Base-by-base conservation (phyloP, 2,329 filamentous ascomycete genomes). In the Colletotrichum coccodes region DNA sequence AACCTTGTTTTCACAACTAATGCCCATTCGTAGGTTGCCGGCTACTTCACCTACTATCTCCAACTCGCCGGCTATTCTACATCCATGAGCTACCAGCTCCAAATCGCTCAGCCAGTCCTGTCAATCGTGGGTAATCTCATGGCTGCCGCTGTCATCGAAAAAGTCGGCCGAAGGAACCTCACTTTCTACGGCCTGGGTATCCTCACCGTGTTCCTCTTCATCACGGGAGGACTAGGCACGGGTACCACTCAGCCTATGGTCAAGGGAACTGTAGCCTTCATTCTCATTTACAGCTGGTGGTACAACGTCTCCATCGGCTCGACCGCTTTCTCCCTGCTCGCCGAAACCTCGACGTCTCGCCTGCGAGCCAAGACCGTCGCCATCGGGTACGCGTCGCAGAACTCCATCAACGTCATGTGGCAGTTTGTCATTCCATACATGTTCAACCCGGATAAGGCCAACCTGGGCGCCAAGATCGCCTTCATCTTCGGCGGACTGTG, bases 291-390 rank as follows among this genome's bases (percentile, higher is more conserved):
- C 71, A 76, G 75, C 71, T 82, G 76, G 71, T 74, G 76, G 62
- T 83, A 82, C 65, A 78, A 82, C 42, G 75, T 80, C 50, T 79
- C 78, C n/a, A 81, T 84, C 34, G 82, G 82, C 11, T 76, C 80
- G 3, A 80, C 79, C 3, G 78, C 78, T n/a, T 82, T 77, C 60
- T 78, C 79, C 0, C 71, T 81, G 23, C 75, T 83, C 47, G 76
- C 75, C 11, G 81, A 83, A 64, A 76, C 78, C 7, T 73, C 81
- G 6, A 81, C 80, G 0, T 74, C 79, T 2, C 76, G 79, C 8
- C 75, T 82, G 12, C 74, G 80, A 3, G 79, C 79, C 54, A 80
- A 81, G 70, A 84, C 82, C 6, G 76, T 81, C 34, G 77, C 79
- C 9, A 79, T 82, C 54, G 79, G 79, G 23, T 70, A 79, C 30